Evolutionary conservation across 106 monocot genomes (phyloP).

Genomic region (Acanthochlamys bracteata): DNA sequence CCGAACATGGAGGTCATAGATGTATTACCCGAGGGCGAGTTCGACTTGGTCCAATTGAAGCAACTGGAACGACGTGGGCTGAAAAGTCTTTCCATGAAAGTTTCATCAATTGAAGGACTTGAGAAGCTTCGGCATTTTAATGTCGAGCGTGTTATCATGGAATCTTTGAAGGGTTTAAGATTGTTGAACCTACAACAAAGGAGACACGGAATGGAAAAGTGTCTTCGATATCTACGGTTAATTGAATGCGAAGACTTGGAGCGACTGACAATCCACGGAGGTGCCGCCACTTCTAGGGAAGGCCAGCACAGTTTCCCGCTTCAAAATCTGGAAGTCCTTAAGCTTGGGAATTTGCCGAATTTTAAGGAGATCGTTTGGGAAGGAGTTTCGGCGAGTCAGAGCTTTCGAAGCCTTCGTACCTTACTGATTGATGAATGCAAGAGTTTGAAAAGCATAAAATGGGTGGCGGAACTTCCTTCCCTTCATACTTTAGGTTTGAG

Average conservation of each 20-base stretch:
- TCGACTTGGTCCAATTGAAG: neutral
- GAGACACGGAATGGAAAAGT: neutral
- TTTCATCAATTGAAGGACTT: neutral
- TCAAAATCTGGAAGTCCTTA: neutral
- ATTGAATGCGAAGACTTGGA: too few species aligned
- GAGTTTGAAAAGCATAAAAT: neutral
- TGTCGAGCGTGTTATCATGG: neutral
- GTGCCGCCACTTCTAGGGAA: too few species aligned
- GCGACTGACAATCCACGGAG: neutral
- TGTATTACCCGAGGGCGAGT: neutral
- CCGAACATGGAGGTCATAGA: neutral
- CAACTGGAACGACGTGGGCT: too few species aligned
- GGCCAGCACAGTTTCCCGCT: too few species aligned
- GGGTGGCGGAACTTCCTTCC: too few species aligned
- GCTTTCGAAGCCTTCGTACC: neutral
- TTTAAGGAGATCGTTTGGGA: neutral
- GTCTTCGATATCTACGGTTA: neutral
- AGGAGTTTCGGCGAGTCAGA: too few species aligned
- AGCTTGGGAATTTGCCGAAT: neutral
- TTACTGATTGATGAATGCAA: neutral
- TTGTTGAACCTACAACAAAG: neutral
- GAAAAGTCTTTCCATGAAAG: too few species aligned
- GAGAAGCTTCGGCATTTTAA: neutral
- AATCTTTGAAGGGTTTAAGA: neutral
- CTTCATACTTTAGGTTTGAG: neutral